Base-by-base conservation (phyloP, 2,329 filamentous ascomycete genomes). In the Penicillium sp. region DNA sequence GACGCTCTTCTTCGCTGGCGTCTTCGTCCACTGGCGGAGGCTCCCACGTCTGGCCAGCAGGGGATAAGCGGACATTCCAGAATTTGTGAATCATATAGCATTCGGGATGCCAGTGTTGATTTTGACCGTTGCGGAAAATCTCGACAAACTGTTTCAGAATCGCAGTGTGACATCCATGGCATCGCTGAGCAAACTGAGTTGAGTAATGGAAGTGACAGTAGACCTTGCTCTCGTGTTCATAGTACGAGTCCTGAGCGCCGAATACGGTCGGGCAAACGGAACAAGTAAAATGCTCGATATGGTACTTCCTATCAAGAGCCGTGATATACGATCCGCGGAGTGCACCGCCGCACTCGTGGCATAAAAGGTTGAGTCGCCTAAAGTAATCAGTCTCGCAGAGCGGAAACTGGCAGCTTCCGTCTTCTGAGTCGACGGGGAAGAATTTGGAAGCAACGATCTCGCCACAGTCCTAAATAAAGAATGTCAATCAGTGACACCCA, bases 1-100 rank as follows among this genome's bases (percentile, higher is more conserved):
- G 84, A 44, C 90, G 86, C 55, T 86, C 81, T 54, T 86, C 82
- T 39, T 84, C 79, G 31, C 80, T 82, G 11, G 83, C 83, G 57
- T 84, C 77, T 34, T 73, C 72, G 43, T 80, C 77, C 10, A 71
- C 60, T 44, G 72, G 67, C 3, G 70, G 67, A 14, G 61, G 71
- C 49, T 77, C 73, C 30, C 76, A 65, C 10, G 72, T 66, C 49
- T 83, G 77, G 34, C 79, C 78, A 10, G 80, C 77, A 22, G 83
- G 79, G 10, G 84, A 83, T 31, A 99, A 77, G 43, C 93, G 85
- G 52, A 99, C 93, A 67, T 97, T 99, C 93, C 93, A 99, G 72
- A 97, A 99, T 66, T 99, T 99, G 75, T 99, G 93, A 55, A 99
- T 99, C 93, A 99, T 99, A 72, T 99, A 99, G 72, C 93, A 99